Conservation (phyloP, 257 asterid species). For the Misopates orontium region DNA sequence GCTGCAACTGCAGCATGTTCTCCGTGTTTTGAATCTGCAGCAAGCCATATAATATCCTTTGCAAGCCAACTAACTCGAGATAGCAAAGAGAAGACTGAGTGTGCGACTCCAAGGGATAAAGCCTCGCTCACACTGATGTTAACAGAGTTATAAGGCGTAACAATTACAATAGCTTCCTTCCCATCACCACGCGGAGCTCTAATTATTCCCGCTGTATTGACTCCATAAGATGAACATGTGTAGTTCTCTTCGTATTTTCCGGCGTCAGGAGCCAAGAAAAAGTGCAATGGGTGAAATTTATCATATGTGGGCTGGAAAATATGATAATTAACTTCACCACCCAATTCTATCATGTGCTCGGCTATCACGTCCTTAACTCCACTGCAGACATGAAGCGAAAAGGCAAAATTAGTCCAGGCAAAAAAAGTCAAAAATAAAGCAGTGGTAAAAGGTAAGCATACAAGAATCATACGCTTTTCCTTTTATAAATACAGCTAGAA, state of each 20-base stretch:
- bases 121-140: conserved; percentile 66
- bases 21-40: conserved; percentile 85
- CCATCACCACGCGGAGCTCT: conserved; percentile 98
- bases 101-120: conserved; percentile 80
- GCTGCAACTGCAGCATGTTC: conserved; percentile 87
- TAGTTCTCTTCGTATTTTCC: conserved; percentile 51
- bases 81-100: conserved; percentile 83
- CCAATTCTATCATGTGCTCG: conserved; percentile 62
- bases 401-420: conserved; percentile 6
- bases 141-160: conserved; percentile 81
- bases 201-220: conserved; percentile 79
- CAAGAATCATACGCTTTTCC: conserved; percentile 3
- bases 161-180: conserved; percentile 92
- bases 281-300: conserved; percentile 67
- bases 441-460: conserved; percentile 5
- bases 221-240: conserved; percentile 64
- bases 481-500: neutral
- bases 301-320: conserved; percentile 61
- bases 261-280: conserved; percentile 71
- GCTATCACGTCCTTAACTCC: conserved; percentile 66
- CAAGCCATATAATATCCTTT: conserved; percentile 94
- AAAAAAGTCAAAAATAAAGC: conserved; percentile 4
- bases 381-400: conserved; percentile 44
- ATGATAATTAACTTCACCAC: conserved; percentile 86
- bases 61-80: conserved; percentile 93